Evolutionary conservation across 441 rosid genomes (phyloP).

Genomic region (Pelargonium cotyledonis): DNA sequence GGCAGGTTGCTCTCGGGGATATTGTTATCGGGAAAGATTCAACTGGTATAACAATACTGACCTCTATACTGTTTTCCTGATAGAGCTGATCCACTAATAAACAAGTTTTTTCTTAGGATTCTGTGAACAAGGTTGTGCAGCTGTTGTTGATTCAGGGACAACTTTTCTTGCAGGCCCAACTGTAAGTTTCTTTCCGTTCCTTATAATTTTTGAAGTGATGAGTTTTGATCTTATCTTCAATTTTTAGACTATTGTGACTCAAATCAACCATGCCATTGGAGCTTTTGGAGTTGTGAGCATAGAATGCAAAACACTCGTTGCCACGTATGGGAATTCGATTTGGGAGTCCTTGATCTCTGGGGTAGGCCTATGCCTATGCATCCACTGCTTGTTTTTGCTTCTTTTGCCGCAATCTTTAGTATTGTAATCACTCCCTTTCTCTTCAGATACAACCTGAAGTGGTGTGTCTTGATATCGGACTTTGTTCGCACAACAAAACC

Average conservation of each 20-base stretch:
- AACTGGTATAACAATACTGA: slow-evolving; percentile 30
- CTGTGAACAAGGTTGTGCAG: slow-evolving; percentile 39
- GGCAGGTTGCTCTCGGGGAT: slow-evolving; percentile 56
- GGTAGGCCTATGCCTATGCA: slow-evolving; percentile 25
- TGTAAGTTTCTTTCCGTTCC: slow-evolving; percentile 25
- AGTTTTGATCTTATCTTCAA: not conserved
- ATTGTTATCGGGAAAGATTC: slow-evolving; percentile 33
- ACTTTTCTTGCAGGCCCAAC: slow-evolving; percentile 60
- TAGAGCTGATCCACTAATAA: no score
- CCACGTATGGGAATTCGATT: slow-evolving; percentile 33
- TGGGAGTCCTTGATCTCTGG: slow-evolving; percentile 48
- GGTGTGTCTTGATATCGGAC: slow-evolving; percentile 47
- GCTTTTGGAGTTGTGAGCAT: slow-evolving; percentile 49
- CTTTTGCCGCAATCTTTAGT: no score
- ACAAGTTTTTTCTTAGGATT: slow-evolving; percentile 31
- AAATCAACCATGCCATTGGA: slow-evolving; percentile 57
- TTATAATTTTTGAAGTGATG: not conserved
- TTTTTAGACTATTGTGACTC: slow-evolving; percentile 43
- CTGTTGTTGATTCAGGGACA: slow-evolving; percentile 56
- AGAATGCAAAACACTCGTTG: slow-evolving; percentile 43
- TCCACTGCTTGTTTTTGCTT: not conserved
- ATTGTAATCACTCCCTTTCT: slow-evolving; percentile 6
- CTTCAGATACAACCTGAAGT: slow-evolving; percentile 45
- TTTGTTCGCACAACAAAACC: slow-evolving; percentile 33
- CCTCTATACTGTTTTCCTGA: no score